A percentile compares a stretch with the other conserved stretches of the same genome.
phyloP scores from a whole-genome alignment of 805 yeast species.

The Scheffersomyces stipitis region DNA sequence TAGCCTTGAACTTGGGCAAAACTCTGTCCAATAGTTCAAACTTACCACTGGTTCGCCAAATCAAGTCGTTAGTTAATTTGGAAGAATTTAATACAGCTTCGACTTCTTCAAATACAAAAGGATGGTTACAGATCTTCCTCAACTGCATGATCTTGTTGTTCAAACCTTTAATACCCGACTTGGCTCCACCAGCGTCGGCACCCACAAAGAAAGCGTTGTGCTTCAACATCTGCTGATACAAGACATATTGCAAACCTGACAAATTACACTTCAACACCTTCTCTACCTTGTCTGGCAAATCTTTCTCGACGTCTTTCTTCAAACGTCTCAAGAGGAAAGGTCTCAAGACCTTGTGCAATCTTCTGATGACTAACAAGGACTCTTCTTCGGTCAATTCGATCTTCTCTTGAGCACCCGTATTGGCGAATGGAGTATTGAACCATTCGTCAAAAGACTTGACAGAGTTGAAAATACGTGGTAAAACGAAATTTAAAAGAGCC shows the following conservation, averaged over 20 bases:
- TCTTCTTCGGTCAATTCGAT: slow-evolving; percentile 85
- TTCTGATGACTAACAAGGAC: slow-evolving; percentile 72
- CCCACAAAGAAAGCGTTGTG: slow-evolving; percentile 70
- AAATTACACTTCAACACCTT: slow-evolving; percentile 78
- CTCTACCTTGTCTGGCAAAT: slow-evolving; percentile 81
- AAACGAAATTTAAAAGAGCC: slow-evolving; percentile 79
- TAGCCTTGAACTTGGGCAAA: slow-evolving; percentile 69
- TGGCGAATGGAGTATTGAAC: slow-evolving; percentile 88
- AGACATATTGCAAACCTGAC: slow-evolving; percentile 66
- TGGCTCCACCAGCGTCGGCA: slow-evolving; percentile 55
- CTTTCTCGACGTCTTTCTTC: slow-evolving; percentile 85
- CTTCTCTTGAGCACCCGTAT: slow-evolving; percentile 79
- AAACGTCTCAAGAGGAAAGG: slow-evolving; percentile 82
- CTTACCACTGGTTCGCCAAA: slow-evolving; percentile 80
- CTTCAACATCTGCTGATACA: slow-evolving; percentile 78
- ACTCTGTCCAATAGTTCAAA: slow-evolving; percentile 76
- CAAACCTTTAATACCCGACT: slow-evolving; percentile 71
- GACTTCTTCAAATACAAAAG: slow-evolving; percentile 81
- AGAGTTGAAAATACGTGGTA: slow-evolving; percentile 82
- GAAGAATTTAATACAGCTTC: slow-evolving; percentile 68
- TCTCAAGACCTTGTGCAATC: slow-evolving; percentile 83
- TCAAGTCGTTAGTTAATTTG: slow-evolving; percentile 58
- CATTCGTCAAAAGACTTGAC: slow-evolving; percentile 86
- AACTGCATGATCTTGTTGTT: slow-evolving; percentile 84
- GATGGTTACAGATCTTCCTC: slow-evolving; percentile 84